Percentiles rank a stretch among this genome's conserved stretches.
These are phyloP conservation scores for Strobilomyces dryophilus DNA, from an alignment of 768 basidiomycete genomes.

Conservation along the genomic window DNA sequence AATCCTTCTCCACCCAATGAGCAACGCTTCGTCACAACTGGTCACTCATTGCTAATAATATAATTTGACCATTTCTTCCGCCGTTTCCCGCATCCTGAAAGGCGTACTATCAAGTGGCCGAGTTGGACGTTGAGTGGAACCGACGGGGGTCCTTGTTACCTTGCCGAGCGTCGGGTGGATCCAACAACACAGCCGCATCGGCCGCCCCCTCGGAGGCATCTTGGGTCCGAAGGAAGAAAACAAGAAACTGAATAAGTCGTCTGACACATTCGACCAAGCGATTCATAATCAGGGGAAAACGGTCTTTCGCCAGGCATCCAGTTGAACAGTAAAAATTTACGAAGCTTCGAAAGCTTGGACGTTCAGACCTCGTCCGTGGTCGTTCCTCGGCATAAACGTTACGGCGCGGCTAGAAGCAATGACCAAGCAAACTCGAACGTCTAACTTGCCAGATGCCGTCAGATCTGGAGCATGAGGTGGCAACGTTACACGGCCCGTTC, in stretches of 20 bases:
- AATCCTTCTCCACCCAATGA: slow-evolving; percentile 4
- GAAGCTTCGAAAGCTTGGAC: neutral
- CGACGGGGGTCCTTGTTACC: neutral
- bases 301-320: neutral
- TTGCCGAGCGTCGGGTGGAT: slow-evolving; percentile 11
- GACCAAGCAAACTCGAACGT: neutral
- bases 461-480: slow-evolving; percentile 1
- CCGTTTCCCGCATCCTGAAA: neutral
- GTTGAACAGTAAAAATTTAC: neutral
- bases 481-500: neutral
- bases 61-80: neutral
- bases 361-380: neutral
- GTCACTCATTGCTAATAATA: neutral
- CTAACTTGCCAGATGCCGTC: neutral
- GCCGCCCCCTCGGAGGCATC: slow-evolving; percentile 6
- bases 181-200: slow-evolving; percentile 14
- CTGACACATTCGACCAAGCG: neutral
- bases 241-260: neutral
- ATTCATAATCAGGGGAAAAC: slow-evolving; percentile 14
- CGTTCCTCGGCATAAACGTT: neutral
- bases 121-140: neutral
- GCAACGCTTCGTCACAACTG: neutral
- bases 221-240: slow-evolving; percentile 4
- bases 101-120: neutral
- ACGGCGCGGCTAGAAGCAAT: slow-evolving; percentile 4